These are phyloP conservation scores for Eleusine indica DNA, from an alignment of 176 grass and related monocot genomes.

Conservation along the genomic window DNA sequence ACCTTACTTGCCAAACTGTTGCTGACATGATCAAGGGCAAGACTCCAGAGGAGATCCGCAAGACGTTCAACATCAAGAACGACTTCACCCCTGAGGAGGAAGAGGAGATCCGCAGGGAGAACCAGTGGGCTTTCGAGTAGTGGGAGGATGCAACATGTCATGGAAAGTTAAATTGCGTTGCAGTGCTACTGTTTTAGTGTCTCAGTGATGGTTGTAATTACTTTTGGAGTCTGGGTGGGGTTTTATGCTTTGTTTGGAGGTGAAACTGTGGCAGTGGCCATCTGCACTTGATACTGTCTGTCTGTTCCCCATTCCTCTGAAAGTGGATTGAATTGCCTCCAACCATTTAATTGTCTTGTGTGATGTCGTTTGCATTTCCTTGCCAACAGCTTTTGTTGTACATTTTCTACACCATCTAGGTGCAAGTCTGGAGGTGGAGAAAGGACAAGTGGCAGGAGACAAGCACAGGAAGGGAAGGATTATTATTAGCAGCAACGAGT, in stretches of 20 bases:
- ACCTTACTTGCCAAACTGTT: conserved; percentile 45
- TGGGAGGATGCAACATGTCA: not conserved
- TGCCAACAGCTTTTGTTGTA: not conserved
- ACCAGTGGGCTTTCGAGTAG: conserved; percentile 59
- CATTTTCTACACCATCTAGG: too few species aligned
- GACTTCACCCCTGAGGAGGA: conserved; percentile 51
- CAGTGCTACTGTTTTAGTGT: not conserved
- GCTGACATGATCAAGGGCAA: conserved; percentile 60
- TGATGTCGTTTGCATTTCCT: not conserved
- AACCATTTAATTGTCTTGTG: not conserved
- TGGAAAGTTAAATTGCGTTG: not conserved
- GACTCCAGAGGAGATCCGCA: conserved; percentile 53
- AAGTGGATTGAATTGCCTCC: not conserved
- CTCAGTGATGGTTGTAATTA: conserved; percentile 12
- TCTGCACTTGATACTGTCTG: not conserved
- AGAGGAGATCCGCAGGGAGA: conserved; percentile 56
- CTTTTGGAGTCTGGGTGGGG: not conserved
- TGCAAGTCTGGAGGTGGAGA: not conserved
- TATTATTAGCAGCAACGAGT: not conserved
- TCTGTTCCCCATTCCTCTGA: not conserved
- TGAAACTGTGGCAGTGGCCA: not conserved
- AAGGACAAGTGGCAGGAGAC: not conserved
- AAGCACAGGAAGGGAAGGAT: not conserved
- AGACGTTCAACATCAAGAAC: conserved; percentile 52
- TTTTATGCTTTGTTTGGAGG: not conserved